Evolutionary conservation across 495 filamentous ascomycete genomes (phyloP).

Genomic region (Neurospora africana): DNA sequence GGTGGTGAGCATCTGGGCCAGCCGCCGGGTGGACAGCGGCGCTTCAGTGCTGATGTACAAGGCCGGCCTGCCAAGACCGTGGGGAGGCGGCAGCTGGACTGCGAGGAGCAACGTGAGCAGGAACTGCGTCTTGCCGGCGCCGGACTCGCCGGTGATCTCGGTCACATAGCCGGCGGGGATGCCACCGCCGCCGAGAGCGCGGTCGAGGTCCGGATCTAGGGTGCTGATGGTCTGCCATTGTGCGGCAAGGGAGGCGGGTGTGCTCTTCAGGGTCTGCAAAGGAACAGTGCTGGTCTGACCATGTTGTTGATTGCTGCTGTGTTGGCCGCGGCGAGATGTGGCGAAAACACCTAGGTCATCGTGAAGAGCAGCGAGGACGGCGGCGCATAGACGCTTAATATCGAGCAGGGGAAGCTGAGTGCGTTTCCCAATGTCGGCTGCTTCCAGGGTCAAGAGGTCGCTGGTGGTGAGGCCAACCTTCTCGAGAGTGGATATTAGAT

Average conservation of each 20-base stretch:
- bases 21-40: constrained; percentile 65
- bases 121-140: constrained; percentile 93
- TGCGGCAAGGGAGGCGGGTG: constrained; percentile 28
- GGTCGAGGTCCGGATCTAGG: constrained; percentile 63
- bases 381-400: constrained; percentile 55
- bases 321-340: not conserved
- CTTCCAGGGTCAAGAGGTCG: constrained; percentile 79
- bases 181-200: constrained; percentile 63
- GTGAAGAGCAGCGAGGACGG: constrained; percentile 57
- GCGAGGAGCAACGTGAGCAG: constrained; percentile 73
- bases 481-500: constrained; percentile 73
- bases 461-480: constrained; percentile 60
- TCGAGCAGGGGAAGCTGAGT: constrained; percentile 74
- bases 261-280: constrained; percentile 17
- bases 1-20: constrained; percentile 61
- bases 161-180: constrained; percentile 74
- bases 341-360: constrained; percentile 43
- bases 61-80: constrained; percentile 56
- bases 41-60: constrained; percentile 96
- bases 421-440: constrained; percentile 73
- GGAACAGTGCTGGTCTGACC: not conserved
- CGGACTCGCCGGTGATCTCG: constrained; percentile 89
- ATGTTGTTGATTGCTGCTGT: not conserved
- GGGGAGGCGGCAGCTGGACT: constrained; percentile 63
- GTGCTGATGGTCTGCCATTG: constrained; percentile 64